phyloP scores from a whole-genome alignment of 1,284 basidiomycete species.

The Malassezia cuniculi region DNA sequence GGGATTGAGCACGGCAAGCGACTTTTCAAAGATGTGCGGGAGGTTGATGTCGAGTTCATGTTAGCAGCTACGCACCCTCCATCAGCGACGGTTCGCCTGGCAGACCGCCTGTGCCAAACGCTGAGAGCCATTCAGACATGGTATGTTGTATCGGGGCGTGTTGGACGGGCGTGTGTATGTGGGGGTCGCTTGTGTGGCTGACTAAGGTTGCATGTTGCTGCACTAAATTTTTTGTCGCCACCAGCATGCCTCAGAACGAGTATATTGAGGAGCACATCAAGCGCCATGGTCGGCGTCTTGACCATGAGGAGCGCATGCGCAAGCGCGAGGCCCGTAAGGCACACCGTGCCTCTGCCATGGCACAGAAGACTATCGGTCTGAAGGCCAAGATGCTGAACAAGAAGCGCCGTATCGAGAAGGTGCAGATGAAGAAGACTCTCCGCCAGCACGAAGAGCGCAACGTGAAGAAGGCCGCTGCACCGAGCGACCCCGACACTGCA shows the following conservation, averaged over 20 bases:
- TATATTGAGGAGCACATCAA: constrained; percentile 48
- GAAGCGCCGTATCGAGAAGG: constrained; percentile 89
- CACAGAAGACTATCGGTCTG: constrained; percentile 88
- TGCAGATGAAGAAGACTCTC: constrained; percentile 96
- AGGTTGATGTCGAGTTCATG: constrained; percentile 97
- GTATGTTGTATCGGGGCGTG: too few relatives aligned
- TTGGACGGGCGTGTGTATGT: too few relatives aligned
- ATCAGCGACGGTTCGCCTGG: constrained; percentile 42
- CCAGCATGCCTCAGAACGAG: constrained; percentile 43
- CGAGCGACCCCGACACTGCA: constrained; percentile 37
- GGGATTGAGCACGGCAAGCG: constrained; percentile 88
- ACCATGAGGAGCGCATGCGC: constrained; percentile 50
- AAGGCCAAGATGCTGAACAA: constrained; percentile 96
- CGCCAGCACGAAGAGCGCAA: constrained; percentile 98
- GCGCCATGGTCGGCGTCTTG: constrained; percentile 40
- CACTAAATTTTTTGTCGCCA: constrained; percentile 1
- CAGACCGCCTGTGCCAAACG: constrained; percentile 42
- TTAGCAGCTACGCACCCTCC: constrained; percentile 20
- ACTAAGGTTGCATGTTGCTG: too few relatives aligned
- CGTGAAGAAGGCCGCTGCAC: constrained; percentile 52
- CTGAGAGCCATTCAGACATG: constrained; percentile 16
- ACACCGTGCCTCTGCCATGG: constrained; percentile 73
- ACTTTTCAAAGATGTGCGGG: constrained; percentile 83
- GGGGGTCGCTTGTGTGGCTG: too few relatives aligned
- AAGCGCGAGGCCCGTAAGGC: constrained; percentile 80